A percentile compares a stretch with the other conserved stretches of the same genome.
Conservation (phyloP, 1,284 basidiomycete genomes). For the Ganoderma sinense region DNA sequence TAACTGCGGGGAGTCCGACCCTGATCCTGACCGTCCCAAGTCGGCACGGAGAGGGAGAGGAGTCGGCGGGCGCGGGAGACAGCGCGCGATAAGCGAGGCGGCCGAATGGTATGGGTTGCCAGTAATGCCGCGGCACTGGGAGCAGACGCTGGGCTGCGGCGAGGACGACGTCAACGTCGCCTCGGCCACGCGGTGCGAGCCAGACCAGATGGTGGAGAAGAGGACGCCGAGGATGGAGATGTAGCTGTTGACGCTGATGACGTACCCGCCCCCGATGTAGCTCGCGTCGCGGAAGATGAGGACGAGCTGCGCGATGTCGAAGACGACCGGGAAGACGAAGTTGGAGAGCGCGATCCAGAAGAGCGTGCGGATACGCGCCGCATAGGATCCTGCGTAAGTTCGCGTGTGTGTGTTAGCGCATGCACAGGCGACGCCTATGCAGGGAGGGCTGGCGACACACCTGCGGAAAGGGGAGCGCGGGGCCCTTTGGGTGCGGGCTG, state of each 20-base stretch:
- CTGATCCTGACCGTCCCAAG: too few relatives aligned
- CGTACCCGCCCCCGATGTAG: conserved; percentile 22
- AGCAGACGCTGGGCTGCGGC: too few relatives aligned
- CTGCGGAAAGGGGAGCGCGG: neutral
- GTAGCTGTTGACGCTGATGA: conserved; percentile 26
- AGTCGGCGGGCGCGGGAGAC: too few relatives aligned
- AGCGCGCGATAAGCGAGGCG: too few relatives aligned
- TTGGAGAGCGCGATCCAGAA: conserved; percentile 42
- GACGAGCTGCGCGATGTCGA: conserved; percentile 36
- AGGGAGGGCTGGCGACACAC: neutral
- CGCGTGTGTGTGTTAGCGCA: neutral
- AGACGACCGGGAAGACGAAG: conserved; percentile 41
- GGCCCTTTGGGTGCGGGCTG: neutral
- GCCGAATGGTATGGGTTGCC: too few relatives aligned
- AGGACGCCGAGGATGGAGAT: conserved; percentile 33
- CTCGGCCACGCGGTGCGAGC: neutral
- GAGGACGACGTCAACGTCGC: too few relatives aligned
- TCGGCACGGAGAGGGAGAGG: too few relatives aligned
- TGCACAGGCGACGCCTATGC: too few relatives aligned
- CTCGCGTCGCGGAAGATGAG: conserved; percentile 20
- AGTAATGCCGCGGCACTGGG: too few relatives aligned
- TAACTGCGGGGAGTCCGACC: too few relatives aligned
- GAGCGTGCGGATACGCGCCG: conserved; percentile 23
- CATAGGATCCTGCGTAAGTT: neutral
- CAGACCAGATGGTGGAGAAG: conserved; percentile 13